Base-by-base conservation (phyloP, 345 rosid species). In the Schrenkiella parvula region DNA sequence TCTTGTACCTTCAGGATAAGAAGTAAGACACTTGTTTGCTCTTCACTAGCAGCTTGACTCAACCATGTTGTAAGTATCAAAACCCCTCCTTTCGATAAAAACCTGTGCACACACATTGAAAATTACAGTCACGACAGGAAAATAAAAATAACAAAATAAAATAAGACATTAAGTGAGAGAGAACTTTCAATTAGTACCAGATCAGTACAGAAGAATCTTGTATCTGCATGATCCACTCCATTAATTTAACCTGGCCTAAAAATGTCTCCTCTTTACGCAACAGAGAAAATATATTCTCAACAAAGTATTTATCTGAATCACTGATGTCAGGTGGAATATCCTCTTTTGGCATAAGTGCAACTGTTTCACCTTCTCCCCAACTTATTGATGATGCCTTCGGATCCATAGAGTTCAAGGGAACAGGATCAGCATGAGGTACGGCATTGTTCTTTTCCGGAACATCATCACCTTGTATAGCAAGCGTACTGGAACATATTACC, bases 51-150 rank as follows among this genome's bases (percentile, higher is more conserved):
- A 31, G 96, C 98, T 86, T 85, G 86, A 82, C 87, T 87, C 82
- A 95, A 76, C 97, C 98, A 95, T 44, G 98, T 88, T 39, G 93
- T 96, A 76, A 95, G 75, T 67, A 92, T 90, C 89, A 95, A 88
- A 68, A 87, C 88, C 53, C 98, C 98, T 35, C 98, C 98, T 85
- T 85, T 85, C 62, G 78, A 77, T 75, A 95, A 78, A 83, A 95
- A 92, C 97, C 99, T 95, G 80, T 23, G 77, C 76, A 70, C 52
- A 66, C 47, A 41, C 39, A 61, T 21, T 55, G 54, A 56, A 71
- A 84, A 32, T 7, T 54, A 47, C 28, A 25, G 59, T 48, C 47
- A 41, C 28, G 15, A 46, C 17, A 9, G 23, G 18, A 21, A 62
- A 32, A 70, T n/a, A 25, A 44, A 58, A 69, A 34, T 8, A 29